These are phyloP conservation scores for Ettlia oleoabundans DNA, from an alignment of 139 green algal species.

Conservation along the genomic window DNA sequence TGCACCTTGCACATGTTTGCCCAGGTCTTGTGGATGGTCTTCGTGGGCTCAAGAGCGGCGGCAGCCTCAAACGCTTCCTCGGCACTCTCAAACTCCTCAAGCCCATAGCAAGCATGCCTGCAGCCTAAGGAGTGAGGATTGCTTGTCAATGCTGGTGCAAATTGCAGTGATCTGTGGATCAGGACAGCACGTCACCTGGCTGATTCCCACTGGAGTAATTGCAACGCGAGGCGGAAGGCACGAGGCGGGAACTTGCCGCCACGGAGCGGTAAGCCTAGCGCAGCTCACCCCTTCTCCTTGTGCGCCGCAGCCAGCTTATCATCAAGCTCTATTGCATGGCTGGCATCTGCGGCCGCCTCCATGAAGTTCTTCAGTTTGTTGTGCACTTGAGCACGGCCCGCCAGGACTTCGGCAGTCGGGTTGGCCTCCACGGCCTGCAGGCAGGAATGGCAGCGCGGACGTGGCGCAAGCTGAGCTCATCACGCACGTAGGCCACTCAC, in stretches of 20 bases:
- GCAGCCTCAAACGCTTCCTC: slow-evolving; percentile 75
- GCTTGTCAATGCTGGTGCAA: neutral
- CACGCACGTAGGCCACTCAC: no score
- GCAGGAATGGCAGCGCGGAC: neutral
- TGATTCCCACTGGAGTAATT: no score
- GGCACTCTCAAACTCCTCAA: slow-evolving; percentile 93
- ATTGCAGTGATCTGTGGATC: no score
- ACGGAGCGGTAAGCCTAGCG: no score
- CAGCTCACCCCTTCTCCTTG: slow-evolving; percentile 44
- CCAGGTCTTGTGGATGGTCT: slow-evolving; percentile 77
- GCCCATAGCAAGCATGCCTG: slow-evolving; percentile 20
- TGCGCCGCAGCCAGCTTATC: slow-evolving; percentile 64
- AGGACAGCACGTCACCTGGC: no score
- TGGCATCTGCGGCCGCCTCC: slow-evolving; percentile 78
- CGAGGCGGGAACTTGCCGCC: no score
- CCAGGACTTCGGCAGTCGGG: neutral
- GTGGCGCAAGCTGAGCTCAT: no score
- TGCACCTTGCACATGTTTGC: slow-evolving; percentile 36
- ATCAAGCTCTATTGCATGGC: slow-evolving; percentile 74
- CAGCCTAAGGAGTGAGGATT: neutral
- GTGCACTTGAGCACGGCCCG: slow-evolving; percentile 59
- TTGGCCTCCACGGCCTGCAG: slow-evolving; percentile 14
- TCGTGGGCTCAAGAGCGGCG: slow-evolving; percentile 59
- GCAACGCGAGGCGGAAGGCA: no score
- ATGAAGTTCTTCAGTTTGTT: slow-evolving; percentile 74